phyloP scores from a whole-genome alignment of 1,284 basidiomycete genomes.

The Sphaerobolus stellatus region DNA sequence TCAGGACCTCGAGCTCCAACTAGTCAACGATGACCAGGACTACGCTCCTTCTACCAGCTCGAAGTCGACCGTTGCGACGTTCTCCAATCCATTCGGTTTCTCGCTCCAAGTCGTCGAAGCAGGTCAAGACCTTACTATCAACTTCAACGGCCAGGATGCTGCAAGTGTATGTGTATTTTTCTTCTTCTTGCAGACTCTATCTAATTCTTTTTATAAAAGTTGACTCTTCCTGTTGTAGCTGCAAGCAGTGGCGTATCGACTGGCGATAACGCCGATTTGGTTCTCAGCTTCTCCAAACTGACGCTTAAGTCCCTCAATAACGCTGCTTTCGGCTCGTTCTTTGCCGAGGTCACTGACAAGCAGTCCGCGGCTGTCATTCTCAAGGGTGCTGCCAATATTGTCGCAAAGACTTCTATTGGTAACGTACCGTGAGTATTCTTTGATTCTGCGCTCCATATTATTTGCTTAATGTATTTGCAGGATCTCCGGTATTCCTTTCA shows the following conservation, averaged over 20 bases:
- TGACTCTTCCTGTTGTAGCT: constrained; percentile 52
- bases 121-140: constrained; percentile 54
- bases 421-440: constrained; percentile 63
- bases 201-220: constrained; percentile 34
- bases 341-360: constrained; percentile 58
- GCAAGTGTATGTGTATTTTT: constrained; percentile 44
- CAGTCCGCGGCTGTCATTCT: constrained; percentile 48
- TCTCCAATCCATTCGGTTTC: constrained; percentile 79
- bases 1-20: constrained; percentile 56
- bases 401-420: constrained; percentile 65
- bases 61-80: constrained; percentile 59
- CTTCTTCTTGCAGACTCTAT: not conserved
- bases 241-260: constrained; percentile 65
- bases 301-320: constrained; percentile 57
- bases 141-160: constrained; percentile 48
- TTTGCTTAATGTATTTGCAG: constrained; percentile 22
- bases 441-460: constrained; percentile 28
- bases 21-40: constrained; percentile 52
- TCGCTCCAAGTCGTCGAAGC: constrained; percentile 63
- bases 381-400: constrained; percentile 59
- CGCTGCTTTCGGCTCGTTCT: constrained; percentile 55
- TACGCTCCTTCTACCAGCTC: constrained; percentile 63
- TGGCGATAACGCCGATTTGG: constrained; percentile 59
- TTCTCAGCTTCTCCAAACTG: constrained; percentile 56
- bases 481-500: constrained; percentile 20